Evolutionary conservation across 805 yeast species (phyloP), one percentile per base, ranked within the genome.

Genomic region (Tetrapisispora fleetii): DNA sequence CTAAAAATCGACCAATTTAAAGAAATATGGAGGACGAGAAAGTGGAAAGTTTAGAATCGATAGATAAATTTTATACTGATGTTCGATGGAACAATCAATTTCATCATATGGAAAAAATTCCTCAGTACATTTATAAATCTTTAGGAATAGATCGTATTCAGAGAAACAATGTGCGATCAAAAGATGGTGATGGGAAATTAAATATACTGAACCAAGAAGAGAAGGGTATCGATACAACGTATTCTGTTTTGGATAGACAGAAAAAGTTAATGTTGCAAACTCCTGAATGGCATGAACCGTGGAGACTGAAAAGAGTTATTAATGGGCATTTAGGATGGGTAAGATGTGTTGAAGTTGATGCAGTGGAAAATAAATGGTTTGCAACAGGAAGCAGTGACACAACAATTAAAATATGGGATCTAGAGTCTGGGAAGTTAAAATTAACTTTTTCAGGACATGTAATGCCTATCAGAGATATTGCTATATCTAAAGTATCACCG

Each of bases 251-350:
- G 52, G 54, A 54, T n/a, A 53, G 65, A 40, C 56, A 59, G 35
- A 52, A 52, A 38, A 48, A 46, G 19, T 40, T 55, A 35, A 9
- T 57, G 18, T 38, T 54, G 6, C 62, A 61, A 44, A 53, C 48
- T 43, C 71, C 72, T 0, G 56, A 55, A 37, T 68, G 71, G 75
- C 86, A 79, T 58, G 76, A 78, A 1, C 77, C 80, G 2, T 88
- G 95, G 95, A 77, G 78, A 55, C 72, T 86, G 6, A 73, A 72
- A 60, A 72, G 83, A 49, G 88, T 91, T 3, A 73, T 91, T 0
- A 79, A 85, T 1, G 98, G 98, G 3, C 99, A 93, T 63, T 74
- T 78, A 37, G 99, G 99, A 0, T 90, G 97, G 90, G 88, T 93
- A 1, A 74, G 95, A 42, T 75, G 86, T n/a, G 69, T 89, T 2